Evolutionary conservation across 2,329 filamentous ascomycete genomes (phyloP), one percentile per base, ranked within the genome.

Genomic region (Lecanicillium sp.): DNA sequence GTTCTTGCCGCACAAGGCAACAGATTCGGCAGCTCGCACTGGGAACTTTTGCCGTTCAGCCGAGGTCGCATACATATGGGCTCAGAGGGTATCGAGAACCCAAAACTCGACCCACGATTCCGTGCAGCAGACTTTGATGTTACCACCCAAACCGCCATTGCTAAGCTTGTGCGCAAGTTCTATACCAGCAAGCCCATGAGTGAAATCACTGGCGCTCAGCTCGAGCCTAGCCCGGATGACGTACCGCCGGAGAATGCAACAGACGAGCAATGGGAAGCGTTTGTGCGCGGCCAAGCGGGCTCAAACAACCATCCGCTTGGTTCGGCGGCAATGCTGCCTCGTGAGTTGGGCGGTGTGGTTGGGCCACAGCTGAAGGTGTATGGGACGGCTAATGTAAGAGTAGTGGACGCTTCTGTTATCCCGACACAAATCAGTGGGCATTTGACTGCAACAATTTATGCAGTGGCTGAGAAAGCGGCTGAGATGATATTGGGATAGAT

Each of bases 1-100:
- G 50, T 75, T 33, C 63, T 65, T 47, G 51, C 55, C 0, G 42
- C 45, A 3, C 46, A 47, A 3, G 54, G 48, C 2, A 48, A 51
- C 2, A 47, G 57, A 3, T 50, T 65, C 13, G 51, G 53, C n/a
- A 60, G 65, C 1, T 50, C 59, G 9, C 58, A 56, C 41, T 67
- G 60, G 56, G 43, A 48, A 7, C 48, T 64, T 9, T 40, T 67
- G 9, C 62, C 61, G 9, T 58, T 65, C 41, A 58, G 63, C 2
- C 51, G 61, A 16, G 65, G 63, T 13, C 63, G 56, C 40, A 55
- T 67, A 9, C 62, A 67, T 42, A 52, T 70, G 42, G 42, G 50
- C 19, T 50, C 65, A 44, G 31, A 57, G 44, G 55, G 57, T 3
- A 50, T 55, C 15, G 42, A 57, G 27, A 44, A 54, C 6, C 65